Evolutionary conservation across 805 yeast species (phyloP).

Genomic region (Starmera quercuum): DNA sequence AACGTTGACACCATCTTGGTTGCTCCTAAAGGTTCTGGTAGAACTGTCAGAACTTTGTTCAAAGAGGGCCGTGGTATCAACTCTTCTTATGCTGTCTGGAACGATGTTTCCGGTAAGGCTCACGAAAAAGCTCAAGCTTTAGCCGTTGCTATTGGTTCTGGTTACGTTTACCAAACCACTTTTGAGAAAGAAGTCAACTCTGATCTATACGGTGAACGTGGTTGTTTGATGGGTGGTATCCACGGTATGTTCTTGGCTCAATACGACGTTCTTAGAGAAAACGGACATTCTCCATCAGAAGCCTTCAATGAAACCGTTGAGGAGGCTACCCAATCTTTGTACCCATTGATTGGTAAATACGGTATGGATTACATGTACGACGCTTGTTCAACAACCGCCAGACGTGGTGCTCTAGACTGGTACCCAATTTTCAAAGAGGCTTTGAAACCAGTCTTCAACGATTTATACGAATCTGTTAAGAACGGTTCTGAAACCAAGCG

Average conservation of each 20-base stretch:
- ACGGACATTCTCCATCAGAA: slow-evolving; percentile 99
- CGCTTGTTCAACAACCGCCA: slow-evolving; percentile 99
- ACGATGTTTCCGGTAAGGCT: slow-evolving; percentile 98
- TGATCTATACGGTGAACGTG: slow-evolving; percentile 99
- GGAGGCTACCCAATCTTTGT: slow-evolving; percentile 98
- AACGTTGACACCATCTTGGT: slow-evolving; percentile 96
- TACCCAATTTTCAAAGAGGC: slow-evolving; percentile 98
- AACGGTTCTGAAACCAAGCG: slow-evolving; percentile 97
- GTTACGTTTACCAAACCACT: slow-evolving; percentile 99
- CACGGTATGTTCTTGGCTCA: slow-evolving; percentile 99
- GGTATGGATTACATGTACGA: slow-evolving; percentile 99
- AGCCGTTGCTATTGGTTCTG: slow-evolving; percentile 99
- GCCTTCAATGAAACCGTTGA: slow-evolving; percentile 99
- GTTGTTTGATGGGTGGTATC: slow-evolving; percentile 99
- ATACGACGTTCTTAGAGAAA: slow-evolving; percentile 99
- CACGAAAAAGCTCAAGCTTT: slow-evolving; percentile 98
- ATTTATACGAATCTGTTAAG: slow-evolving; percentile 89
- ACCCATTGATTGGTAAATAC: slow-evolving; percentile 98
- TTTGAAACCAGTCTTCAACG: slow-evolving; percentile 96
- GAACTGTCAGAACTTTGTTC: slow-evolving; percentile 98
- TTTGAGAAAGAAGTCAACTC: slow-evolving; percentile 99
- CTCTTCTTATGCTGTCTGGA: slow-evolving; percentile 99
- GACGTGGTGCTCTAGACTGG: slow-evolving; percentile 99
- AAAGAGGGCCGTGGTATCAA: slow-evolving; percentile 99
- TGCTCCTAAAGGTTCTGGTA: slow-evolving; percentile 99